Evolutionary conservation across 73 alveolate genomes (phyloP).

Genomic region (Tetrahymena elliotti): DNA sequence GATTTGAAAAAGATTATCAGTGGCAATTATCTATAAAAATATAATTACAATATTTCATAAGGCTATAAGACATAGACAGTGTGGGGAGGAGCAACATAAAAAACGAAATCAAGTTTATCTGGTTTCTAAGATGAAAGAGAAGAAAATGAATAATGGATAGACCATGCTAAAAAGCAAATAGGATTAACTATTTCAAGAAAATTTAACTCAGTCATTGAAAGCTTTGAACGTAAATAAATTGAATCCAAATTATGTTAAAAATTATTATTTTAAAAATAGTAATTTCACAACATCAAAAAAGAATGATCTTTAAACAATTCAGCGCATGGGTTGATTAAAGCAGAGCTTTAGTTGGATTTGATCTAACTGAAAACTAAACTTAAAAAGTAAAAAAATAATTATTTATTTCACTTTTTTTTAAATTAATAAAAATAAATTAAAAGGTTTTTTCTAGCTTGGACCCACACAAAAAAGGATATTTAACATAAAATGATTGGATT

Average conservation of each 20-base stretch:
- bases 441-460: constrained; percentile 68
- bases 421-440: neutral
- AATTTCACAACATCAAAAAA: constrained; percentile 46
- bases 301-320: constrained; percentile 53
- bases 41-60: constrained; percentile 20
- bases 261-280: neutral
- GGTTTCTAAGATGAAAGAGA: constrained; percentile 8
- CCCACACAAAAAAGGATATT: constrained; percentile 77
- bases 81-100: neutral
- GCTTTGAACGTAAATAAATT: constrained; percentile 39
- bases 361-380: constrained; percentile 54
- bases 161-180: constrained; percentile 59
- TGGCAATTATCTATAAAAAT: constrained; percentile 39
- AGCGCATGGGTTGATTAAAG: constrained; percentile 49
- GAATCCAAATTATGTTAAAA: neutral
- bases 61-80: neutral
- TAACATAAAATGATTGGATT: constrained; percentile 64
- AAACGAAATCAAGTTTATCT: neutral
- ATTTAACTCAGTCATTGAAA: constrained; percentile 44
- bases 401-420: neutral
- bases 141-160: constrained; percentile 63
- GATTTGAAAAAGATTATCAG: constrained; percentile 74
- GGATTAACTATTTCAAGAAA: constrained; percentile 60
- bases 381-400: neutral
- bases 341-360: constrained; percentile 70